A percentile compares a stretch with the other conserved stretches of the same genome.
Conservation (phyloP, 177 flowering plant genomes). For the Tripterygium wilfordii region DNA sequence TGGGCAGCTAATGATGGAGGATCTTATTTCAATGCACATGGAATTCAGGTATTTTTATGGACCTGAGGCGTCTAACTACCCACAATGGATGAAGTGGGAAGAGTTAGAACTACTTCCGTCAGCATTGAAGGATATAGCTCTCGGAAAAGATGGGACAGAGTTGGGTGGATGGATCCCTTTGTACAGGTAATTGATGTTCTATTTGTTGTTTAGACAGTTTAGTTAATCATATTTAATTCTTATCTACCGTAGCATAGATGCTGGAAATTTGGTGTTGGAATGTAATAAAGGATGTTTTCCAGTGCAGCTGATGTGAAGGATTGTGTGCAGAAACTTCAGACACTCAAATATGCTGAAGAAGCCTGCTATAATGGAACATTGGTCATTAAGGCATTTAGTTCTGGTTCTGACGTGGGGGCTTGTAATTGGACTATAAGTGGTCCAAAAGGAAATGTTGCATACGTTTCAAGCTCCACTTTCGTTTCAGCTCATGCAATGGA, state of each 20-base stretch:
- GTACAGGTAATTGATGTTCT: conserved; percentile 52
- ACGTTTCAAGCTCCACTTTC: conserved; percentile 59
- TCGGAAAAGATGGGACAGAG: conserved; percentile 50
- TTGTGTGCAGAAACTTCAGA: conserved; percentile 58
- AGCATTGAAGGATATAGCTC: conserved; percentile 35
- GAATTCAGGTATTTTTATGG: conserved; percentile 79
- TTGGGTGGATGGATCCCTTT: conserved; percentile 74
- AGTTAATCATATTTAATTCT: too few relatives aligned
- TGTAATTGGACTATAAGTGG: conserved; percentile 72
- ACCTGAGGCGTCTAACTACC: conserved; percentile 37
- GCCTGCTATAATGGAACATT: conserved; percentile 67
- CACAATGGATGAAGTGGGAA: conserved; percentile 76
- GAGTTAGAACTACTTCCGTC: conserved; percentile 57
- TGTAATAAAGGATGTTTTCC: conserved; percentile 30
- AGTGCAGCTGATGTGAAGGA: conserved; percentile 81
- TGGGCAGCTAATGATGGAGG: conserved; percentile 85
- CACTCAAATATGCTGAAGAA: conserved; percentile 81
- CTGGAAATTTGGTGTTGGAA: too few relatives aligned
- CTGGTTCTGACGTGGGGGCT: conserved; percentile 85
- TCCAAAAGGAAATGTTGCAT: conserved; percentile 47
- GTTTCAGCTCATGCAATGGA: conserved; percentile 54
- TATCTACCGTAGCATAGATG: too few relatives aligned
- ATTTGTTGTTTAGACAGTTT: neutral
- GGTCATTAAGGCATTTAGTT: conserved; percentile 70
- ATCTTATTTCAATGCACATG: conserved; percentile 76